Evolutionary conservation across 805 yeast genomes (phyloP), one percentile per base, ranked within the genome.

Genomic region (Kregervanrija pseudodelftensis): DNA sequence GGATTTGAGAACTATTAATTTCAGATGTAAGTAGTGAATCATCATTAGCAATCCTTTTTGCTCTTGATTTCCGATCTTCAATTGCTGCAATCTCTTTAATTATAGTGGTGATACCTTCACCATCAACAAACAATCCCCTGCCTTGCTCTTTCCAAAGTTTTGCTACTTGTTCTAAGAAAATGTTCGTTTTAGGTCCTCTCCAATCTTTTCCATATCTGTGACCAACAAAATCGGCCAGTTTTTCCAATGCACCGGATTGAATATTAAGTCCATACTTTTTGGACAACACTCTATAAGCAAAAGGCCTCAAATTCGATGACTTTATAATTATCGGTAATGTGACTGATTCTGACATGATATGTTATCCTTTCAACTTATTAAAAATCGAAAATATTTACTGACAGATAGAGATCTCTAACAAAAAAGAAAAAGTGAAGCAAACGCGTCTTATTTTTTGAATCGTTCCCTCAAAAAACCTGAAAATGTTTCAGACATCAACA

Each of bases 231-330:
- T 79, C 80, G 1, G 96, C 85, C 31, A 93, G 66, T 1, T 75
- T 74, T 37, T 72, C 75, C 12, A 93, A 68, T 0, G 96, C 98
- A 50, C 85, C 82, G 0, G 96, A 81, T 56, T 91, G 88, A 50
- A 93, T 76, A 61, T 89, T 89, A 30, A 93, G 73, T 0, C 97
- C 96, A 60, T 88, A 91, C 59, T 91, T 93, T 64, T 89, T 91
- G 4, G 98, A 86, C 8, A 93, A 64, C 1, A 91, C 77, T 36
- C 99, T 70, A 61, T 90, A 93, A 0, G 97, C 97, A 40, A 91
- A 67, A 1, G 99, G 99, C 38, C 99, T 75, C 37, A 93, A 68
- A 56, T 85, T 85, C 0, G 91, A 77, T 0, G 96, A 87, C 43
- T 80, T 85, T 2, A 91, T 76, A 46, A 74, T 73, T 2, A 87